Base-by-base conservation (phyloP, 129 eudicot species). In the Centrapalus pauciflorus region DNA sequence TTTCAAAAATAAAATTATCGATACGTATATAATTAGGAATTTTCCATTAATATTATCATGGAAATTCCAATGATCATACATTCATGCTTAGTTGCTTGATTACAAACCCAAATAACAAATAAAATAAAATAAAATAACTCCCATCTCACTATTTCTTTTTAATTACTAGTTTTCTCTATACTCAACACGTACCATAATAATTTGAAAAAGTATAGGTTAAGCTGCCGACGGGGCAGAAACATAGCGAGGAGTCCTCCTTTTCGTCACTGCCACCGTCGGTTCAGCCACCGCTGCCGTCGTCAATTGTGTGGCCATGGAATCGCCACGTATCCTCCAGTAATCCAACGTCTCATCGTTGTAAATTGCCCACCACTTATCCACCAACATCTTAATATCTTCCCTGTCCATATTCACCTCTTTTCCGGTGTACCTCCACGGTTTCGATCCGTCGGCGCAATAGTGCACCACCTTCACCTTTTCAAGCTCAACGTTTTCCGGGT, bases 351-450 rank as follows among this genome's bases (percentile, higher is more conserved):
- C 83, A 10, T 85, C 93, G 14, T 82, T 48, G 23, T 82, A 85
- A 48, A 85, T 74, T 0, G 82, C 85, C 88, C 88, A 71, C 93
- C 93, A 85, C 50, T 70, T 85, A 10, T 70, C 57, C 3, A 85
- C 85, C 25, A 85, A 32, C 78, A 73, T 85, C 66, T 82, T 79
- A 19, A 85, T 74, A 71, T 85, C 93, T 17, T 67, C 85, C 27
- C 93, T 46, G 26, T 77, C 75, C 93, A 85, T 82, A 46, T 85
- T 82, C 77, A 19, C 69, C 26, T 82, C 93, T 57, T 85, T 29
- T 25, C 93, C 93, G 7, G 88, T 82, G 73, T 28, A 85, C 83
- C 93, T 30, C 93, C 93, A 85, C 6, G 93, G 93, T 67, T 85
- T 85, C 7, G 93, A 82, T 0, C 88, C 93, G 1, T 83, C 85